phyloP scores from a whole-genome alignment of 2,329 filamentous ascomycete species.

The Trichoderma pleuroti region DNA sequence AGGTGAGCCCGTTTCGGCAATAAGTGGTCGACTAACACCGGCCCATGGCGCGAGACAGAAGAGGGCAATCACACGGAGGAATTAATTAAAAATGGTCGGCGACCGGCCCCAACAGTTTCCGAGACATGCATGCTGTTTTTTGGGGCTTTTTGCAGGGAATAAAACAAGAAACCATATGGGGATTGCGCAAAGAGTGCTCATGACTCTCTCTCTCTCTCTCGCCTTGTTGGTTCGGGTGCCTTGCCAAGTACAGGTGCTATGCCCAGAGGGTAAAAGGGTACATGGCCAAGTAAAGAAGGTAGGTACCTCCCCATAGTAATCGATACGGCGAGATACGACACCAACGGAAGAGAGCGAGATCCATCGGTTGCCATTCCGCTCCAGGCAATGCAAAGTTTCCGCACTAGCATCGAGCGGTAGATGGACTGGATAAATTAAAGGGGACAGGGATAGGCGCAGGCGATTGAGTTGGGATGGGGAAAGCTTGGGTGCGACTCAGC shows the following conservation, averaged over 20 bases:
- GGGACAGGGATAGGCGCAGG: slow-evolving; percentile 3
- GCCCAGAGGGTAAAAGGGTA: background rate
- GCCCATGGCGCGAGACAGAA: background rate
- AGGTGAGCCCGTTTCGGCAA: background rate
- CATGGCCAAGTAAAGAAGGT: background rate
- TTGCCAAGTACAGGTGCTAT: background rate
- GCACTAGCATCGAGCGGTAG: slow-evolving; percentile 18
- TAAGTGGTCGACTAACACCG: background rate
- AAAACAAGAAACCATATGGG: background rate
- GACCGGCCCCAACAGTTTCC: background rate
- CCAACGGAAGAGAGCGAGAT: background rate
- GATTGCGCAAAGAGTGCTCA: background rate
- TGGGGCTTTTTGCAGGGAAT: background rate
- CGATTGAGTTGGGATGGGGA: slow-evolving; percentile 2
- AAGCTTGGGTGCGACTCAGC: background rate
- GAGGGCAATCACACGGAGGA: background rate
- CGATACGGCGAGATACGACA: background rate
- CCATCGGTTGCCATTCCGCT: slow-evolving; percentile 8
- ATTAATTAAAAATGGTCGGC: background rate
- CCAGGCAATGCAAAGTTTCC: slow-evolving; percentile 7
- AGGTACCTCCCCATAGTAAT: background rate
- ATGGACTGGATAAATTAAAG: slow-evolving; percentile 15
- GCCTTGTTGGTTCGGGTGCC: background rate
- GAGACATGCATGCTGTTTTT: background rate
- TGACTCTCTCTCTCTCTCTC: background rate